These are phyloP conservation scores for Trifolium pratense DNA, from an alignment of 306 rosid species.

Conservation along the genomic window DNA sequence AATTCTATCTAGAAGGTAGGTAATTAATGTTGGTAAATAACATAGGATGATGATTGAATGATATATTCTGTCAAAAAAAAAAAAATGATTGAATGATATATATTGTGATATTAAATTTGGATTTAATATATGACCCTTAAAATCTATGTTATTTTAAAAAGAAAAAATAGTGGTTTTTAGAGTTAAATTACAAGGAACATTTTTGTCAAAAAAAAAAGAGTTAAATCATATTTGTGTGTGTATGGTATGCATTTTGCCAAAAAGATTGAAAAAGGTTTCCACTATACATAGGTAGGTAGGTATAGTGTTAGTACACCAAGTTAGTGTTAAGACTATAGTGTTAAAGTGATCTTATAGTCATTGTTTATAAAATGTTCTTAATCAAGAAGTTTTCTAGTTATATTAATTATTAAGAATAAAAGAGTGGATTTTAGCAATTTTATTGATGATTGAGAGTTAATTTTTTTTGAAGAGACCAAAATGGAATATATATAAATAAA, in stretches of 20 bases:
- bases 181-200: not conserved
- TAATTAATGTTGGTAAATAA: not conserved
- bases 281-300: not conserved
- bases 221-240: not conserved
- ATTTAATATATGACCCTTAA: not conserved
- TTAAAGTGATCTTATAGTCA: not conserved
- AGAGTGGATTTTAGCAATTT: too few species aligned
- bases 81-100: not conserved
- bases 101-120: not conserved
- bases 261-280: not conserved
- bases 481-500: too few species aligned
- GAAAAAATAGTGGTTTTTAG: not conserved
- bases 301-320: not conserved
- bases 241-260: not conserved
- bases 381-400: too few species aligned
- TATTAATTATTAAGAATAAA: too few species aligned
- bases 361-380: too few species aligned
- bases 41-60: not conserved
- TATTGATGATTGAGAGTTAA: too few species aligned
- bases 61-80: too few species aligned
- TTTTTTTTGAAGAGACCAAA: too few species aligned
- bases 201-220: not conserved
- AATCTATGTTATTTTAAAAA: not conserved
- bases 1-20: slow-evolving; percentile 10
- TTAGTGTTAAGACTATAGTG: not conserved